Conservation (phyloP, 176 grass and related monocot species). For the Luzula sylvatica region DNA sequence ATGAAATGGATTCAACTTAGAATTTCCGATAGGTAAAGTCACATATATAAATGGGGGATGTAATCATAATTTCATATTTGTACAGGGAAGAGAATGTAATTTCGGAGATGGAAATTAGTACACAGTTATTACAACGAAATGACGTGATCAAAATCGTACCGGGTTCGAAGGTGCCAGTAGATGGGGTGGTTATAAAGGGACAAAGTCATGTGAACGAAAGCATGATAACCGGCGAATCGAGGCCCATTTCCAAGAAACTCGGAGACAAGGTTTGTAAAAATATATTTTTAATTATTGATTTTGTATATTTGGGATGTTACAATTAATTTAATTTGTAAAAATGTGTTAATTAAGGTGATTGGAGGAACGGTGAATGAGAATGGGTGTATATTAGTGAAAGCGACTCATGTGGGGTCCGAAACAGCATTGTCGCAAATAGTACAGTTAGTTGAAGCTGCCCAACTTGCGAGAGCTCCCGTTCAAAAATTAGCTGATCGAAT, state of each 20-base stretch:
- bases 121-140: constrained; percentile 93
- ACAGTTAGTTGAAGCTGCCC: constrained; percentile 94
- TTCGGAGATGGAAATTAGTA: constrained; percentile 76
- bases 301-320: background rate
- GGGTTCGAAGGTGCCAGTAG: constrained; percentile 91
- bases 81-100: constrained; percentile 65
- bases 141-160: constrained; percentile 98
- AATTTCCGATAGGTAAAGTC: too few relatives aligned
- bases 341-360: constrained; percentile 61
- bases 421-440: constrained; percentile 96
- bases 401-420: constrained; percentile 92
- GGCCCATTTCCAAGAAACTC: constrained; percentile 74
- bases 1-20: too few relatives aligned
- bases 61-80: background rate
- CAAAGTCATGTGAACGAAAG: constrained; percentile 98
- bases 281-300: constrained; percentile 20
- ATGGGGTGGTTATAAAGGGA: constrained; percentile 85
- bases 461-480: constrained; percentile 92
- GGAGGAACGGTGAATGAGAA: constrained; percentile 98
- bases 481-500: constrained; percentile 86
- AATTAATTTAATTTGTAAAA: too few relatives aligned
- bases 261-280: constrained; percentile 60
- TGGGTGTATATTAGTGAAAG: constrained; percentile 85
- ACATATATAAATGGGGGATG: too few relatives aligned
- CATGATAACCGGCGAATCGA: constrained; percentile 99